A percentile compares a stretch with the other conserved stretches of the same genome.
Conservation (phyloP, 176 grass and related monocot species). For the Miscanthus lutarioriparius region DNA sequence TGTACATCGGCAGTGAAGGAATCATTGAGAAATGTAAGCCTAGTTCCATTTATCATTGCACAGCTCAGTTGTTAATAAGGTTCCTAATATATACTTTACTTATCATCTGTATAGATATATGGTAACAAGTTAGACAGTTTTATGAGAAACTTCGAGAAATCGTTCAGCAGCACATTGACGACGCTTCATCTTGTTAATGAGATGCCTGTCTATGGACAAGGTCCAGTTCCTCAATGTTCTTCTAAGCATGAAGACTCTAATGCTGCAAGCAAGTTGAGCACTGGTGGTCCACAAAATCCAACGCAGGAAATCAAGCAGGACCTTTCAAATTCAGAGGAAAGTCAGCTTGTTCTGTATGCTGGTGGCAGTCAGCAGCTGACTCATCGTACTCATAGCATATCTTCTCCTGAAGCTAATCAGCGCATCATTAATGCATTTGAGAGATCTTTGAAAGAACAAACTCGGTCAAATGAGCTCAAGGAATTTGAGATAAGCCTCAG, state of each 20-base stretch:
- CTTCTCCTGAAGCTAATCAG: slow-evolving; percentile 37
- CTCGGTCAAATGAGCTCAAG: slow-evolving; percentile 86
- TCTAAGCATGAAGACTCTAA: slow-evolving; percentile 30
- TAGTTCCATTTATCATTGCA: slow-evolving; percentile 1
- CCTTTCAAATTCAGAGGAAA: slow-evolving; percentile 32
- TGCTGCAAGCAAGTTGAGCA: slow-evolving; percentile 33
- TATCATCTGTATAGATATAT: slow-evolving; percentile 66
- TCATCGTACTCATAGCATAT: slow-evolving; percentile 31
- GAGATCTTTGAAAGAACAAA: slow-evolving; percentile 74
- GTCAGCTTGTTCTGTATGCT: slow-evolving; percentile 51
- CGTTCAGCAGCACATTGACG: slow-evolving; percentile 87
- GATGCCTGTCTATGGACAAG: slow-evolving; percentile 41
- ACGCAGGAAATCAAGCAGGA: slow-evolving; percentile 19
- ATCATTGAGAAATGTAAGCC: slow-evolving; percentile 84
- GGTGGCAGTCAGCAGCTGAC: slow-evolving; percentile 48
- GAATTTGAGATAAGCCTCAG: slow-evolving; percentile 74
- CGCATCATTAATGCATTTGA: slow-evolving; percentile 61
- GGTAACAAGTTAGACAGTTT: slow-evolving; percentile 79
- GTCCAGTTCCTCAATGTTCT: slow-evolving; percentile 33
- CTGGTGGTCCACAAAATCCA: slow-evolving; percentile 15
- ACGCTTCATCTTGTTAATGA: slow-evolving; percentile 76
- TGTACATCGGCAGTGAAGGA: slow-evolving; percentile 89
- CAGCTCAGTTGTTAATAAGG: background rate
- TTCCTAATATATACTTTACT: slow-evolving; percentile 15
- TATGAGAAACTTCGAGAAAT: slow-evolving; percentile 88